Evolutionary conservation across 805 yeast species (phyloP).

Genomic region (Lipomyces oligophaga): DNA sequence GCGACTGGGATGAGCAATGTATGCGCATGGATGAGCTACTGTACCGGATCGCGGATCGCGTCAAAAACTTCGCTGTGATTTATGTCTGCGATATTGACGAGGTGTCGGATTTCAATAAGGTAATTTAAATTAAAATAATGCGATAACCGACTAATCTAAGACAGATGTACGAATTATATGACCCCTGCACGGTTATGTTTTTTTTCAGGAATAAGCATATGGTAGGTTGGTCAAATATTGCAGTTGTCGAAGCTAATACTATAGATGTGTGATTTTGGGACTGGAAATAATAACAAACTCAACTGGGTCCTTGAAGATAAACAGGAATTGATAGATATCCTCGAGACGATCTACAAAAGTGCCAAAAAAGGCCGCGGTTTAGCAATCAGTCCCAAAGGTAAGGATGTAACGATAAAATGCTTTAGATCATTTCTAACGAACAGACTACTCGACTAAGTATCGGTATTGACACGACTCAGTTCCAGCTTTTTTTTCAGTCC

Average conservation of each 20-base stretch:
- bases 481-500: slow-evolving; percentile 16
- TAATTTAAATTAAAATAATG: slow-evolving; percentile 35
- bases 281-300: slow-evolving; percentile 93
- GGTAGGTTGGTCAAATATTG: slow-evolving; percentile 10
- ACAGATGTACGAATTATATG: slow-evolving; percentile 82
- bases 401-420: not conserved
- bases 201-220: slow-evolving; percentile 63
- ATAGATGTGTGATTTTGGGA: slow-evolving; percentile 94
- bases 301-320: slow-evolving; percentile 73
- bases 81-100: slow-evolving; percentile 84
- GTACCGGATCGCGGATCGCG: slow-evolving; percentile 73
- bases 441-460: slow-evolving; percentile 33
- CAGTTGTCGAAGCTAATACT: not conserved
- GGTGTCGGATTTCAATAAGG: slow-evolving; percentile 78
- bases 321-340: slow-evolving; percentile 85
- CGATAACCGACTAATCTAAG: slow-evolving; percentile 27
- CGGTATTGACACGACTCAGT: slow-evolving; percentile 17
- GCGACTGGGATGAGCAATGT: slow-evolving; percentile 68
- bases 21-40: slow-evolving; percentile 87
- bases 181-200: slow-evolving; percentile 90
- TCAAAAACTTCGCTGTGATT: slow-evolving; percentile 80
- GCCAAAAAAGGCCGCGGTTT: slow-evolving; percentile 91
- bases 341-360: slow-evolving; percentile 86
- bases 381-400: slow-evolving; percentile 68
- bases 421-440: not conserved